Base-by-base conservation (phyloP, 495 filamentous ascomycete genomes). In the Neurospora sp. region DNA sequence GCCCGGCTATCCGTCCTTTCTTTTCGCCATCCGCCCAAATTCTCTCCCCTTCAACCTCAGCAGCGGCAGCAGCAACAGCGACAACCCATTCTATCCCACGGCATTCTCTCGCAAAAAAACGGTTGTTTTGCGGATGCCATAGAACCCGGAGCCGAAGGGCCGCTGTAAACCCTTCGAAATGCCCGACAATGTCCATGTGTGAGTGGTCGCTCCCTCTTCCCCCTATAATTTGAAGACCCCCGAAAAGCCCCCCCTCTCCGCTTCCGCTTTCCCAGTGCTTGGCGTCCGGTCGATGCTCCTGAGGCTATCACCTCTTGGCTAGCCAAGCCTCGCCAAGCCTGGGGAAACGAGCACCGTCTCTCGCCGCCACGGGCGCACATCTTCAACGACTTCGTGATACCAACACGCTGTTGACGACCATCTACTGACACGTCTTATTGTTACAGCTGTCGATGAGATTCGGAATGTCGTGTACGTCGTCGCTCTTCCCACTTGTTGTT, bases 381-480 rank as follows among this genome's bases (percentile, higher is more conserved):
- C 54, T 62, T 35, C 23, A 35, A 35, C 35, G 54, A 62, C 54
- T 35, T 62, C 23, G 54, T 62, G 23, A 62, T 35, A 62, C 54
- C 54, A 9, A 62, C 12, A 35, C 27, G 72, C 37, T 70, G 70
- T 71, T 72, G 70, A 70, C 60, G 66, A 74, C 70, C 38, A 49
- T 40, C 60, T 38, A 75, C 76, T 82, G 80, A 81, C 79, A 76
- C 54, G 54, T 2, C 35, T 35, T 9, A 8, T 35, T 79, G 73
- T 79, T 74, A 74, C 79, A 82, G 81, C 74, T 72, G 79, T 81
- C 71, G 73, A 82, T 75, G 81, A 81, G 76, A 80, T 82, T 73
- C 81, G 79, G 72, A 82, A 81, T 81, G 81, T 80, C 76, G 76
- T 82, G 81, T 82, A 77, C 23, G 81, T 80, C 20, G 72, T 20